Base-by-base conservation (phyloP, 129 eudicot species). In the Tagetes patula region DNA sequence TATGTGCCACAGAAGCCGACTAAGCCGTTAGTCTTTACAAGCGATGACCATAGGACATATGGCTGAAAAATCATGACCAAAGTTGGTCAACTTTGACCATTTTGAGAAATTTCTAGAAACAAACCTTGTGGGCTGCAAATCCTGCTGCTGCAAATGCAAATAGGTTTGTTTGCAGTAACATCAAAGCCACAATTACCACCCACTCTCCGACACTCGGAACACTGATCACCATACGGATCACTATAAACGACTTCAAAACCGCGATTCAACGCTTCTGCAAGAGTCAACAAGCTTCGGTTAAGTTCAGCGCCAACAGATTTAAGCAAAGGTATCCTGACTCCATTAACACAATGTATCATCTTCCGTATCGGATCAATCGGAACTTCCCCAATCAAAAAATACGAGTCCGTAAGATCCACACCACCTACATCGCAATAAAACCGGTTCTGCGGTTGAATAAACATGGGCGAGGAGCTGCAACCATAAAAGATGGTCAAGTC, bases 211-310 rank as follows among this genome's bases (percentile, higher is more conserved):
- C 96, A 89, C 66, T 80, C 56, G 1, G 32, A 58, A 80, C 96
- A 89, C 72, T 5, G 36, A 0, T 74, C 76, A 55, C 14, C 71
- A 71, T 76, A 79, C 2, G 87, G 85, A 65, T 81, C 85, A n/a
- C 76, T 74, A 56, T 71, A 87, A 12, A 75, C 52, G 52, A 87
- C 90, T 75, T 70, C 72, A 74, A 89, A 85, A 65, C 92, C 96
- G 69, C 65, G 27, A 60, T 74, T 81, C 48, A 89, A 54, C 6
- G 86, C 86, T 60, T 82, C 88, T 3, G 74, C 82, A 60, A 89
- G 83, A 66, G 71, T 80, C 65, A 69, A 58, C 66, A 20, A 27
- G 42, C 42, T 81, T 45, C 46, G 74, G 27, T 49, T 69, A 1
- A 86, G 79, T 48, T 60, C 66, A 64, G 65, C 70, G 3, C 66